A percentile compares a stretch with the other conserved stretches of the same genome.
Evolutionary conservation across 2,329 filamentous ascomycete genomes (phyloP).

Genomic region (Tolypocladium album): DNA sequence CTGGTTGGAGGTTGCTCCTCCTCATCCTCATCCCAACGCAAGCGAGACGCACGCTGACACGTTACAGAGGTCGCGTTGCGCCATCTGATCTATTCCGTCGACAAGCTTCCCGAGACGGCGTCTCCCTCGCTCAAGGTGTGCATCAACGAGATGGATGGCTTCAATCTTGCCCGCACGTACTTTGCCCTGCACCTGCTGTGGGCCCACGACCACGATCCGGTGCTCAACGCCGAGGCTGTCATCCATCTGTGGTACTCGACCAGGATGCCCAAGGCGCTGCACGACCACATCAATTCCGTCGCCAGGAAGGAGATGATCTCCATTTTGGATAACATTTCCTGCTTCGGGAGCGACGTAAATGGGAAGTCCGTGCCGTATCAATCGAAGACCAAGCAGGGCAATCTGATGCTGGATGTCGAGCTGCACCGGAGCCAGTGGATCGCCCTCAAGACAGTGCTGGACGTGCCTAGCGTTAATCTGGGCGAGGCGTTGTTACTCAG

Average conservation of each 20-base stretch:
- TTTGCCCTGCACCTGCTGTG: conserved; percentile 7
- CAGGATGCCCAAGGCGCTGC: conserved; percentile 5
- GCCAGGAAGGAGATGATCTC: background rate
- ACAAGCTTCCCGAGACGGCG: conserved; percentile 9
- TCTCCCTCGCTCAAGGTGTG: conserved; percentile 4
- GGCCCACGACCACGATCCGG: conserved; percentile 2
- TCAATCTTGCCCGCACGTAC: conserved; percentile 3
- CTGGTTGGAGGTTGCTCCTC: conserved; percentile 10
- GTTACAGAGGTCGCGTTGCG: conserved; percentile 10
- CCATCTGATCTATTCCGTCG: conserved; percentile 14
- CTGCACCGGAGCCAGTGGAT: conserved; percentile 4
- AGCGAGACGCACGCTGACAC: background rate
- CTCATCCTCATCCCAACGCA: background rate
- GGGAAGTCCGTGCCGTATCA: background rate
- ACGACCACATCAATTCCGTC: conserved; percentile 5
- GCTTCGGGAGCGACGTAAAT: background rate
- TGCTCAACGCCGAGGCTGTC: conserved; percentile 10
- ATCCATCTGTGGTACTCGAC: conserved; percentile 17
- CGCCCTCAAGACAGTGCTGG: background rate
- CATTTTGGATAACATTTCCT: conserved; percentile 1
- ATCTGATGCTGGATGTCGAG: conserved; percentile 1
- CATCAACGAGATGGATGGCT: conserved; percentile 2
- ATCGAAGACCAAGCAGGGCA: background rate
- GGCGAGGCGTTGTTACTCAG: background rate
- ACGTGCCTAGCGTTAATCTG: background rate